These are phyloP conservation scores for Solanum gracilifrons DNA, from an alignment of 257 asterid species.

Conservation along the genomic window DNA sequence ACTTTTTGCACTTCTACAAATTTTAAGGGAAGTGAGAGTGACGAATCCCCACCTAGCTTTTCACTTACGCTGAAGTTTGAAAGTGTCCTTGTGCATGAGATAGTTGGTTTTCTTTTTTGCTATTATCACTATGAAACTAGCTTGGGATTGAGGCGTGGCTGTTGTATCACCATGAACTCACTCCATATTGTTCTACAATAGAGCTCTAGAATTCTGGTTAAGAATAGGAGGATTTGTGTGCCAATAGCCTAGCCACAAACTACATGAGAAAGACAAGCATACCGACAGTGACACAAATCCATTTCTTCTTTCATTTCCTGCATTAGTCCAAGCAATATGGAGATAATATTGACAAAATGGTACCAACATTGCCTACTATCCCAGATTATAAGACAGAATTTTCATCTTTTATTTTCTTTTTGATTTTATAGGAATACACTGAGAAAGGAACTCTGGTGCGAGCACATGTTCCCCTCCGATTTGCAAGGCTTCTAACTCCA, in stretches of 20 bases:
- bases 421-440: slow-evolving; percentile 50
- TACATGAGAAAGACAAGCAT: neutral
- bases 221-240: neutral
- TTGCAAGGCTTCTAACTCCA: slow-evolving; percentile 85
- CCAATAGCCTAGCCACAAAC: neutral
- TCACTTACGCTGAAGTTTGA: neutral
- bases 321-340: neutral
- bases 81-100: neutral
- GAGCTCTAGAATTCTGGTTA: neutral
- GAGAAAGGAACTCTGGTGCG: slow-evolving; percentile 69
- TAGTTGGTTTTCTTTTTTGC: neutral
- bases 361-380: neutral
- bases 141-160: neutral
- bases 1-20: neutral
- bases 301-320: neutral
- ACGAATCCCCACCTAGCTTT: neutral
- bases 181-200: neutral
- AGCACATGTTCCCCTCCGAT: slow-evolving; percentile 91
- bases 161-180: neutral
- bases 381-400: neutral
- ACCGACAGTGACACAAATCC: neutral
- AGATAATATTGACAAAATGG: neutral
- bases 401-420: neutral
- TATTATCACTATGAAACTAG: neutral
- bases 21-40: neutral